Evolutionary conservation across 305 asterid species (phyloP).

Genomic region (Salvia sclarea): DNA sequence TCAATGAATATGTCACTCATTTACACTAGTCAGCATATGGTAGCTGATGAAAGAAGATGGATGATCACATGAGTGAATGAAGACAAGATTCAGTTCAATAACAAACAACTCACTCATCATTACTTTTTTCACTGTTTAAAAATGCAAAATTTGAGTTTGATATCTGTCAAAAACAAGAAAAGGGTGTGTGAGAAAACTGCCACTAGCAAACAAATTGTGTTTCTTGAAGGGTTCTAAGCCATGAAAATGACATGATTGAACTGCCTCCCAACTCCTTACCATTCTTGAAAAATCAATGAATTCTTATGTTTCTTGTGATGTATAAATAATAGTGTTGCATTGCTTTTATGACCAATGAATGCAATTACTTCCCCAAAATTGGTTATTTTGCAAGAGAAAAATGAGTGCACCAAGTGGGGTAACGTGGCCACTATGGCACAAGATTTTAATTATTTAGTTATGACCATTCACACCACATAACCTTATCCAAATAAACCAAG

Average conservation of each 20-base stretch:
- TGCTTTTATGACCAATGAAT: neutral
- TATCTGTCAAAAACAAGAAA: neutral
- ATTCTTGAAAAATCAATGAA: neutral
- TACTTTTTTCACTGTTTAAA: too few relatives aligned
- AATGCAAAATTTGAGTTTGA: too few relatives aligned
- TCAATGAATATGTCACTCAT: neutral
- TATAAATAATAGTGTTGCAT: neutral
- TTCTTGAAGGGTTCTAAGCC: neutral
- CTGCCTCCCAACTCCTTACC: neutral
- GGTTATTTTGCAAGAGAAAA: neutral
- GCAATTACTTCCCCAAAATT: neutral
- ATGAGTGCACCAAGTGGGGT: neutral
- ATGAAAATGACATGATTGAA: neutral
- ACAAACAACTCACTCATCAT: too few relatives aligned
- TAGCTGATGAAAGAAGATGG: conserved; percentile 21
- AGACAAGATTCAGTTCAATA: neutral
- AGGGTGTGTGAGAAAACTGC: neutral
- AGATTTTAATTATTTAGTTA: too few relatives aligned
- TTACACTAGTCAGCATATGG: neutral
- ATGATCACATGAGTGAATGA: conserved; percentile 20
- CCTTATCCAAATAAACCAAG: conserved; percentile 35
- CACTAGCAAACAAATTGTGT: neutral
- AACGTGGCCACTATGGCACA: neutral
- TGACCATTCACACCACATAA: too few relatives aligned
- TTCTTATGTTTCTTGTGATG: too few relatives aligned